These are phyloP conservation scores for Dichotomocladium elegans DNA, from an alignment of 371 early-diverging fungal genomes.

Conservation along the genomic window DNA sequence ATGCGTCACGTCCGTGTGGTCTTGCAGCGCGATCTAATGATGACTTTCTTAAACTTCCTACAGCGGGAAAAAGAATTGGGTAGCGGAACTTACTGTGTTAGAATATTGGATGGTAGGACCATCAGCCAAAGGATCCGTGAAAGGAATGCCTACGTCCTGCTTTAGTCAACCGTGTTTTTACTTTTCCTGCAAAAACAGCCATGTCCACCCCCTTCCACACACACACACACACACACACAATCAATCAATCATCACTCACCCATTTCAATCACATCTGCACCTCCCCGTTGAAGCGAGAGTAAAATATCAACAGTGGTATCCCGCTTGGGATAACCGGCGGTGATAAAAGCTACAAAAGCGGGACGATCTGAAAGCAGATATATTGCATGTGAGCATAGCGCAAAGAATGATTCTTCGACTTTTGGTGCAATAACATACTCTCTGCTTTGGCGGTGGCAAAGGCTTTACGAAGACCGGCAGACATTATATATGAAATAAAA, in stretches of 20 bases:
- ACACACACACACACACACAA: neutral
- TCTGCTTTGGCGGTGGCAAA: conserved; percentile 38
- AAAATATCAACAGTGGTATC: conserved; percentile 77
- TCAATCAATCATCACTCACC: conserved; percentile 46
- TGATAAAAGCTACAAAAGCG: conserved; percentile 90
- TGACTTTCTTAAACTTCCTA: too few relatives aligned
- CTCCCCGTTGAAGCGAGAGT: conserved; percentile 85
- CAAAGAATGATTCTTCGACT: neutral
- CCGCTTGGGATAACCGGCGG: conserved; percentile 87
- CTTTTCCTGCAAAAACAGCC: too few relatives aligned
- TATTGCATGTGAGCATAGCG: neutral
- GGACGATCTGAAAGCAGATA: conserved; percentile 62
- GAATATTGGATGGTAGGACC: conserved; percentile 96
- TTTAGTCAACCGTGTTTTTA: neutral
- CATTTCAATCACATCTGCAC: conserved; percentile 95
- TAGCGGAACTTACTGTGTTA: conserved; percentile 57
- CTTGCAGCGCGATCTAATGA: conserved; percentile 75
- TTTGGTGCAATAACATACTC: conserved; percentile 20
- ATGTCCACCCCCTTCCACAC: too few relatives aligned
- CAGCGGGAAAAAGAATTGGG: too few relatives aligned
- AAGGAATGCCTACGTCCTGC: conserved; percentile 78
- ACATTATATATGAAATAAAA: conserved; percentile 25
- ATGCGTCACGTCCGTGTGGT: conserved; percentile 72
- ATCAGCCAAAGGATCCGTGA: conserved; percentile 97
- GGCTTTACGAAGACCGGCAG: conserved; percentile 40